Conservation (phyloP, 164 flowering plant species). For the Piper longum region DNA sequence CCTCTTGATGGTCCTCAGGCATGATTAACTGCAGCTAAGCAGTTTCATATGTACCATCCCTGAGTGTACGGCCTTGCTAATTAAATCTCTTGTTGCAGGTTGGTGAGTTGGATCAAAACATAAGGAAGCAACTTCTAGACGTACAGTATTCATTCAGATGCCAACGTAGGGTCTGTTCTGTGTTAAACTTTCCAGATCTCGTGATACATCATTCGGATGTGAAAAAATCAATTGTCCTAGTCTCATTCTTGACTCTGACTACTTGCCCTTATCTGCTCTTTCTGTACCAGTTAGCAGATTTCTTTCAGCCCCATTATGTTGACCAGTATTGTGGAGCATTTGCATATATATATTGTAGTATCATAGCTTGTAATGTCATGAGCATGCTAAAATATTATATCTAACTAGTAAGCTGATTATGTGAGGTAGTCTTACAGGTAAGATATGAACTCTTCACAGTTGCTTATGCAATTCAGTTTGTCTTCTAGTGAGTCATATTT, state of each 20-base stretch:
- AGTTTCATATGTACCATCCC: not conserved
- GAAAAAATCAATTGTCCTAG: constrained; percentile 48
- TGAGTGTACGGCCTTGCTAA: not conserved
- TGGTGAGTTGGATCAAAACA: constrained; percentile 55
- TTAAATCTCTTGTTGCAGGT: constrained; percentile 41
- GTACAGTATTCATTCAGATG: constrained; percentile 65
- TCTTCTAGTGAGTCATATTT: not conserved
- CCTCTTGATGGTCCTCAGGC: constrained; percentile 94
- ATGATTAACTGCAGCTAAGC: constrained; percentile 1
- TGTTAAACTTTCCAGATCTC: constrained; percentile 57
- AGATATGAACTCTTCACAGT: no score
- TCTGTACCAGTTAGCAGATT: constrained; percentile 27
- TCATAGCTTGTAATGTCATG: no score
- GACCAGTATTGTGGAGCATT: no score
- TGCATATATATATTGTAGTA: no score
- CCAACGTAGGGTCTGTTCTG: constrained; percentile 56
- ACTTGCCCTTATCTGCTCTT: constrained; percentile 10
- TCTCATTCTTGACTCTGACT: constrained; percentile 29
- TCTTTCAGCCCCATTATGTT: no score
- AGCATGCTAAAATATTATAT: no score
- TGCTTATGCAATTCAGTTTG: not conserved
- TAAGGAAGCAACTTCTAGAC: constrained; percentile 43
- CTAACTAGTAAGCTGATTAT: no score
- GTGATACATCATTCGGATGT: constrained; percentile 53
- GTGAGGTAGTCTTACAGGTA: no score